Evolutionary conservation across 345 rosid genomes (phyloP).

Genomic region (Bruguiera gymnorhiza): DNA sequence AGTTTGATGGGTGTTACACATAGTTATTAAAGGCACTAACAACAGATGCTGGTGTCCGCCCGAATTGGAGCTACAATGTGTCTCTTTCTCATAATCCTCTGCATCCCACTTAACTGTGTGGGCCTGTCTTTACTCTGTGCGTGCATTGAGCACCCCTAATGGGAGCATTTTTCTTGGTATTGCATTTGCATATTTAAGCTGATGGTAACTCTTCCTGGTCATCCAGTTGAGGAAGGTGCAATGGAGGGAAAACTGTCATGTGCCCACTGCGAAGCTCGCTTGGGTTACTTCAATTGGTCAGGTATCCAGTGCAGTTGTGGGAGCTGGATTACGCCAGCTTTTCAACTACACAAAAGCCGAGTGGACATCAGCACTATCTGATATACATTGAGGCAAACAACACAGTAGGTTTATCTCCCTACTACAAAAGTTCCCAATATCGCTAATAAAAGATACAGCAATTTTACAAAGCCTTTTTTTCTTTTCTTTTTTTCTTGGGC

Average conservation of each 20-base stretch:
- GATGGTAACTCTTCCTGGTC: neutral
- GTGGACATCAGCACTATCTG: constrained; percentile 47
- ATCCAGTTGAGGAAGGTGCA: constrained; percentile 64
- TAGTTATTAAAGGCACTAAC: too few relatives aligned
- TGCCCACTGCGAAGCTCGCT: constrained; percentile 61
- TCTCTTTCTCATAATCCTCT: too few relatives aligned
- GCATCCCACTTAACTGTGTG: too few relatives aligned
- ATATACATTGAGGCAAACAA: neutral
- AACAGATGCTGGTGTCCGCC: too few relatives aligned
- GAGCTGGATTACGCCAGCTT: constrained; percentile 89
- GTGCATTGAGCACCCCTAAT: neutral
- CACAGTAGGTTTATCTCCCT: neutral
- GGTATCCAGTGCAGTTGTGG: constrained; percentile 92
- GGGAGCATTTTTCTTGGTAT: neutral
- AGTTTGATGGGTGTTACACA: too few relatives aligned
- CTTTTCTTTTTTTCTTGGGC: neutral
- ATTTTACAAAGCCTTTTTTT: neutral
- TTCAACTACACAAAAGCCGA: constrained; percentile 73
- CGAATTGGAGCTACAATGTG: too few relatives aligned
- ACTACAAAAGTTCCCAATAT: neutral
- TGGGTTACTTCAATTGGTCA: constrained; percentile 94
- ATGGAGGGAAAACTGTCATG: constrained; percentile 75
- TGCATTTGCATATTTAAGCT: neutral
- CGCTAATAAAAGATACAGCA: neutral
- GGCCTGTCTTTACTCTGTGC: too few relatives aligned